These are phyloP conservation scores for Aegle marmelos DNA, from an alignment of 345 rosid genomes.

Conservation along the genomic window DNA sequence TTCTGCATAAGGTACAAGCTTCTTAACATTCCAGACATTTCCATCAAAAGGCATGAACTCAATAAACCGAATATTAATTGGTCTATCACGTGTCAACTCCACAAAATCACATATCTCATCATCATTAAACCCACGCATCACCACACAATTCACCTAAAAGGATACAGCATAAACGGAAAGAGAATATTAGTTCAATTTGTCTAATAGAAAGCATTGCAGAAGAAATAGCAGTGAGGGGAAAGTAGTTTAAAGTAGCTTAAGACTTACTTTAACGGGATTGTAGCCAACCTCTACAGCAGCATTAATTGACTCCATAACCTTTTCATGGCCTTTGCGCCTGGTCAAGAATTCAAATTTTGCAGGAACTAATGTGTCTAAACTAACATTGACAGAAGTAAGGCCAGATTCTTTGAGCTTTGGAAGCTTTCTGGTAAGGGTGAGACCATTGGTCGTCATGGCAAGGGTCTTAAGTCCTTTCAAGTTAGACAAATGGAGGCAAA, in stretches of 20 bases:
- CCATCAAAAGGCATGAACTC: constrained; percentile 99
- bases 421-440: constrained; percentile 74
- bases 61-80: constrained; percentile 86
- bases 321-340: constrained; percentile 76
- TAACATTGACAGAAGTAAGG: constrained; percentile 64
- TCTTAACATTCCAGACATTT: constrained; percentile 92
- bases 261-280: constrained; percentile 76
- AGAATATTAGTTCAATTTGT: neutral
- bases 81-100: constrained; percentile 70
- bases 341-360: constrained; percentile 91
- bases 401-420: constrained; percentile 80
- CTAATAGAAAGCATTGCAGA: neutral
- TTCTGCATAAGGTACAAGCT: constrained; percentile 75
- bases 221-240: neutral
- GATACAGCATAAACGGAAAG: constrained; percentile 1
- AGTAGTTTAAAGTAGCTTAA: neutral
- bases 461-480: constrained; percentile 79
- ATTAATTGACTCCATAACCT: constrained; percentile 80
- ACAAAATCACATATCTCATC: constrained; percentile 96
- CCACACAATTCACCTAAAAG: constrained; percentile 82
- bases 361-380: constrained; percentile 81
- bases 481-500: constrained; percentile 60
- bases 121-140: constrained; percentile 92
- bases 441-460: constrained; percentile 90
- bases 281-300: constrained; percentile 76